phyloP scores from a whole-genome alignment of 495 filamentous ascomycete species.

The Lepidopterella palustris region DNA sequence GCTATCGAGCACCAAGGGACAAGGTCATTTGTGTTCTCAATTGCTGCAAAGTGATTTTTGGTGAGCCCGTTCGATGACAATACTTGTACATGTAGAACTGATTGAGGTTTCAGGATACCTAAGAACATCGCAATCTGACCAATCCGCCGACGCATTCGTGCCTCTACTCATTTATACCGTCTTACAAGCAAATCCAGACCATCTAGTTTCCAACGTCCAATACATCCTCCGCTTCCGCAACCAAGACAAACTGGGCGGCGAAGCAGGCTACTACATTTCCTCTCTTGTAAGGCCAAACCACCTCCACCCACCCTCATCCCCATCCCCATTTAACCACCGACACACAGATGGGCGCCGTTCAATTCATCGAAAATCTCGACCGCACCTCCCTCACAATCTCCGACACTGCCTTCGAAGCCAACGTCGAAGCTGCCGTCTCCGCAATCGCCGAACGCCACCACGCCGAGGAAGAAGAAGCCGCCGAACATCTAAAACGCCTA shows the following conservation, averaged over 20 bases:
- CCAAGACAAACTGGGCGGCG: slow-evolving; percentile 91
- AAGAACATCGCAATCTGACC: slow-evolving; percentile 85
- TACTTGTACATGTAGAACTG: background rate
- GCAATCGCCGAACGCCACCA: slow-evolving; percentile 86
- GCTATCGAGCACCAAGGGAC: slow-evolving; percentile 89
- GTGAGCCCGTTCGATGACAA: slow-evolving; percentile 49
- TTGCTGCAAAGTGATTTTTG: slow-evolving; percentile 99
- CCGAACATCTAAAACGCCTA: slow-evolving; percentile 6
- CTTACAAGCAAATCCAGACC: slow-evolving; percentile 85
- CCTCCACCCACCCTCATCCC: background rate
- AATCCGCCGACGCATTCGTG: slow-evolving; percentile 92
- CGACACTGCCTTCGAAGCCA: slow-evolving; percentile 89
- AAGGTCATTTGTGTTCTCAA: slow-evolving; percentile 98
- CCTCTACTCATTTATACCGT: slow-evolving; percentile 95
- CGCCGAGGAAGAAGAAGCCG: slow-evolving; percentile 36
- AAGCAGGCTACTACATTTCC: slow-evolving; percentile 96
- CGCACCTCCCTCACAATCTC: slow-evolving; percentile 87
- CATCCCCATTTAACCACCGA: background rate
- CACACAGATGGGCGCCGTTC: slow-evolving; percentile 78
- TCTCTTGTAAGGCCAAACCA: slow-evolving; percentile 63
- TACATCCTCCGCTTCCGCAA: slow-evolving; percentile 96
- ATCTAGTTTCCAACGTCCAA: slow-evolving; percentile 94
- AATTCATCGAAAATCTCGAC: slow-evolving; percentile 95
- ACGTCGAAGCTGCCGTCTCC: slow-evolving; percentile 94
- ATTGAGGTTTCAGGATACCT: slow-evolving; percentile 56